Evolutionary conservation across 2,329 filamentous ascomycete species (phyloP), one percentile per base, ranked within the genome.

Genomic region (Ophiostoma montium): DNA sequence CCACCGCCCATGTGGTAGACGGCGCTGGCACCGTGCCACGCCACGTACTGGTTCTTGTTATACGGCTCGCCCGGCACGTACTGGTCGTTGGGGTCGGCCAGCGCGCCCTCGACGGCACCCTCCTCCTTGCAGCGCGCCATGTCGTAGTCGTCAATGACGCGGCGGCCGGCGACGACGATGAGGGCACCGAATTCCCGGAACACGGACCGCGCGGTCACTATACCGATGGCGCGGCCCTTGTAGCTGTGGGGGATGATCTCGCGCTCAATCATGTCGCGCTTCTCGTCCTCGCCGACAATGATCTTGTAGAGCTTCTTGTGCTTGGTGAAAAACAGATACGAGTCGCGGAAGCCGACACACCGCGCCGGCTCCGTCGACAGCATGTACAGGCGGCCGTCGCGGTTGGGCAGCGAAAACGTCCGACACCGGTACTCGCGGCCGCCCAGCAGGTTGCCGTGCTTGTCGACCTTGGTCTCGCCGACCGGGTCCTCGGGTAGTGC

Each of bases 301-400:
- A 98, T 95, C 70, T 98, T 98, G 76, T 88, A 92, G 13, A 98
- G 82, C 60, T 88, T 82, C 62, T 86, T 85, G 67, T 98, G 92
- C 67, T 96, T 98, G 55, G 92, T 94, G 72, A 98, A 98, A 74
- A 98, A 95, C 23, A 98, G 78, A 62, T 98, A 98, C 55, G 89
- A 95, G 71, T 98, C 92, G 57, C 92, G 78, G 73, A 98, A 98
- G 15, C 92, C 92, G 49, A 95, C 89, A 60, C 92, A 96, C 56
- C 92, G 84, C 21, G 92, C 92, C 5, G 92, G 94, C 62, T 98
- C 92, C 5, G 92, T 98, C 3, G 92, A 96, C 66, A 98, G 69
- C 92, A 98, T 98, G 76, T 98, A 98, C 11, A 94, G 78, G 50
- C 89, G 74, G 46, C 90, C 77, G 35, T 84, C 88, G 55, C 89